Conservation (phyloP, 2,329 filamentous ascomycete species). For the Fusarium ambrosium region DNA sequence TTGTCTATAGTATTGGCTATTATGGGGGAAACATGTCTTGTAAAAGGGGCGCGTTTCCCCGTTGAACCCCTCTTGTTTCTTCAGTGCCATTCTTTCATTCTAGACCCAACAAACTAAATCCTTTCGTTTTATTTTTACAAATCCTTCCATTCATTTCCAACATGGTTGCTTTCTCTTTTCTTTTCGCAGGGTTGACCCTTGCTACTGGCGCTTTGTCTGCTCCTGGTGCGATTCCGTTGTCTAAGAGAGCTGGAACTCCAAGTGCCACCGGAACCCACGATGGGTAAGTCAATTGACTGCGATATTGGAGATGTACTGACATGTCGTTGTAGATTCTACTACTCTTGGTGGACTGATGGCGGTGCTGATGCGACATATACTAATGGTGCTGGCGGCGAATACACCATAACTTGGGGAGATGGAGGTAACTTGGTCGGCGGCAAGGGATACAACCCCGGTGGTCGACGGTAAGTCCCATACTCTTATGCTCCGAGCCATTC, state of each 20-base stretch:
- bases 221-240: slow-evolving; percentile 42
- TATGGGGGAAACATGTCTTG: background rate
- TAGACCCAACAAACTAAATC: slow-evolving; percentile 4
- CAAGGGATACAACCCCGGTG: slow-evolving; percentile 38
- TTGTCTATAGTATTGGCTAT: slow-evolving; percentile 10
- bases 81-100: background rate
- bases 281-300: slow-evolving; percentile 42
- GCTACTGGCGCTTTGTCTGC: slow-evolving; percentile 37
- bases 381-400: slow-evolving; percentile 58
- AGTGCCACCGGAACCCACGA: slow-evolving; percentile 53
- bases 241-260: slow-evolving; percentile 49
- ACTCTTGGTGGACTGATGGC: slow-evolving; percentile 63
- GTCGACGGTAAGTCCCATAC: slow-evolving; percentile 54
- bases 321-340: slow-evolving; percentile 53
- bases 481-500: background rate
- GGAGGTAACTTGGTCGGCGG: slow-evolving; percentile 43
- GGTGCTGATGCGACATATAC: slow-evolving; percentile 58
- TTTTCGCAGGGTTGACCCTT: slow-evolving; percentile 45
- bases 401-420: slow-evolving; percentile 59
- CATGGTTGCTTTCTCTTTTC: slow-evolving; percentile 46
- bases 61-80: slow-evolving; percentile 5
- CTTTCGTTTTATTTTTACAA: background rate
- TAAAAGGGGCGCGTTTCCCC: background rate
- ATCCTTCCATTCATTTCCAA: slow-evolving; percentile 1
- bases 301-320: background rate